A percentile compares a stretch with the other conserved stretches of the same genome.
phyloP scores from a whole-genome alignment of 495 filamentous ascomycete species.

The Polyplosphaeria fusca region DNA sequence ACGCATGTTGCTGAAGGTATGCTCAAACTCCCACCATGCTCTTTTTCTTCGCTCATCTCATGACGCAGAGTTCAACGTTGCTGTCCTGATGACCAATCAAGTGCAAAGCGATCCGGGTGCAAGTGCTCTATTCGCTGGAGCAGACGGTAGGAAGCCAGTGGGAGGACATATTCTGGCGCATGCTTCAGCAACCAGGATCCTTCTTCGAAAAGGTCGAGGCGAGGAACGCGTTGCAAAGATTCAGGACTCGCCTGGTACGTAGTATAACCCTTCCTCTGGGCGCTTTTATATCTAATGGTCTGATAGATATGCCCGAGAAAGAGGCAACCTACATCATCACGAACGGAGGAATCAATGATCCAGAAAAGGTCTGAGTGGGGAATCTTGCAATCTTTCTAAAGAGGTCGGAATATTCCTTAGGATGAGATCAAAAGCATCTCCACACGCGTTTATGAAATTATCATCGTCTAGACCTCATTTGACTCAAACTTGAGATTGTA shows the following conservation, averaged over 20 bases:
- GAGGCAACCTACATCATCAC: constrained; percentile 80
- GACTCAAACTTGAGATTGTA: too few species aligned
- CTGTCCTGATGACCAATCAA: constrained; percentile 77
- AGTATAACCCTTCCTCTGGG: neutral
- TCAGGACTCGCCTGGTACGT: constrained; percentile 68
- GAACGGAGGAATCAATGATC: constrained; percentile 71
- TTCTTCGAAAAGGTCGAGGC: constrained; percentile 72
- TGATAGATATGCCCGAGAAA: constrained; percentile 66
- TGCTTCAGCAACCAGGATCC: constrained; percentile 69
- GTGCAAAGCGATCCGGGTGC: constrained; percentile 80
- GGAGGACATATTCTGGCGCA: constrained; percentile 80
- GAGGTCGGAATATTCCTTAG: too few species aligned
- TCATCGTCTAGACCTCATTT: too few species aligned
- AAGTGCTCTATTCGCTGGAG: constrained; percentile 72
- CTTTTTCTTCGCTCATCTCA: too few species aligned
- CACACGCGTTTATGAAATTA: too few species aligned
- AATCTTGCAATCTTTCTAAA: too few species aligned
- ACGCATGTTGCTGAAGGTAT: constrained; percentile 71
- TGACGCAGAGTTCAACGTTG: constrained; percentile 76
- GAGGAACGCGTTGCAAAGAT: constrained; percentile 80
- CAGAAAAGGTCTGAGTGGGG: constrained; percentile 58
- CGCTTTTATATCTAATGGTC: neutral
- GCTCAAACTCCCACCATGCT: constrained; percentile 13
- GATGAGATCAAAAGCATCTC: too few species aligned
- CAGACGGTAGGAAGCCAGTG: constrained; percentile 71